These are phyloP conservation scores for Vaucheria bursata DNA, from an alignment of 352 stramenopile species.

Conservation along the genomic window DNA sequence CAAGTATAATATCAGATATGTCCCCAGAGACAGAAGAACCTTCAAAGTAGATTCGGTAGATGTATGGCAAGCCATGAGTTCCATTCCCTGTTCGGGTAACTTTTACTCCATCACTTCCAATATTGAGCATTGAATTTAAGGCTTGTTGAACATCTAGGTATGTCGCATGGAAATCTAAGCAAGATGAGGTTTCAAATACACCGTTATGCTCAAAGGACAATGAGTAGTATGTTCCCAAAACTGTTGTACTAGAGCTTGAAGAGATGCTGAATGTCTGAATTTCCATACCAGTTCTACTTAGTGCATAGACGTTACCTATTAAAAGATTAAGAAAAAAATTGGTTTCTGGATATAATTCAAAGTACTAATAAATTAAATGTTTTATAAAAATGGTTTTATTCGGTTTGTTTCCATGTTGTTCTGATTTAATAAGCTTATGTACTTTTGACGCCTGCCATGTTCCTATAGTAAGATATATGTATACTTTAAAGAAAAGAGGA, in stretches of 20 bases:
- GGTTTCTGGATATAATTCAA: no score
- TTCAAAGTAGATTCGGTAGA: conserved; percentile 83
- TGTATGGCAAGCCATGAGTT: conserved; percentile 58
- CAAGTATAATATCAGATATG: conserved; percentile 50
- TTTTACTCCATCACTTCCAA: conserved; percentile 35
- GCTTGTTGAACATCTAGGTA: conserved; percentile 40
- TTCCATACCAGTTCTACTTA: conserved; percentile 75
- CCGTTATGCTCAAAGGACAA: conserved; percentile 42
- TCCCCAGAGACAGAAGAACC: conserved; percentile 69
- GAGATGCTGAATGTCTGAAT: conserved; percentile 58
- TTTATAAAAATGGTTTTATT: no score
- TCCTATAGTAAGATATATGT: no score
- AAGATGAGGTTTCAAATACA: conserved; percentile 12
- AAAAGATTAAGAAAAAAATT: no score
- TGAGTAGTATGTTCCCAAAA: conserved; percentile 40
- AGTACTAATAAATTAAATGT: no score
- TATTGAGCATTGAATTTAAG: conserved; percentile 27
- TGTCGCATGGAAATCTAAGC: conserved; percentile 41
- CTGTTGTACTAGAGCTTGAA: conserved; percentile 30
- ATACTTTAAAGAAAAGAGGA: no score
- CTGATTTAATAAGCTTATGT: no score
- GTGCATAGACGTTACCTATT: conserved; percentile 65
- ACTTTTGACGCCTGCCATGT: no score
- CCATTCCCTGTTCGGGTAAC: conserved; percentile 49
- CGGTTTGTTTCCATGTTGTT: no score